These are phyloP conservation scores for Populus pruinosa DNA, from an alignment of 345 rosid species.

Conservation along the genomic window DNA sequence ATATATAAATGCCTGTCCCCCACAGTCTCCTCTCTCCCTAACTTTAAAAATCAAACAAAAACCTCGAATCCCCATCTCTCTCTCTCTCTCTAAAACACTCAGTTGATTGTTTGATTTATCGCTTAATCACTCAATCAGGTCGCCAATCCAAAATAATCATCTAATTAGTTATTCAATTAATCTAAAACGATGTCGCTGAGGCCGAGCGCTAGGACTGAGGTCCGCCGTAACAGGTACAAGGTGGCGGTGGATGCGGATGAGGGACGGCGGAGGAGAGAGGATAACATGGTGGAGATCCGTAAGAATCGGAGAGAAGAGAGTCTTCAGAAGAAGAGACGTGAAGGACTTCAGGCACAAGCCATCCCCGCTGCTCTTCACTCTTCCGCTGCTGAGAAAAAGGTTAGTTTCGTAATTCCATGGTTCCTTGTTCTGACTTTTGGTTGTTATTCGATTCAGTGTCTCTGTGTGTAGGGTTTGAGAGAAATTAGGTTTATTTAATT, in stretches of 20 bases:
- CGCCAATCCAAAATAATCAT: background rate
- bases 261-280: conserved; percentile 84
- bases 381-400: conserved; percentile 66
- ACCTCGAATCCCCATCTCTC: background rate
- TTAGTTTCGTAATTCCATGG: conserved; percentile 2
- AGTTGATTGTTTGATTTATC: background rate
- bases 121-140: background rate
- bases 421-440: background rate
- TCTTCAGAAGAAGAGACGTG: conserved; percentile 84
- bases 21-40: background rate
- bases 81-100: background rate
- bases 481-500: background rate
- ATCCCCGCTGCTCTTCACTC: conserved; percentile 39
- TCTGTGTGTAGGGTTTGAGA: background rate
- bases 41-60: background rate
- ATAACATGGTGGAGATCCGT: conserved; percentile 92
- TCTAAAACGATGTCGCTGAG: conserved; percentile 56
- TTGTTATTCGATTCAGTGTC: background rate
- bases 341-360: conserved; percentile 59
- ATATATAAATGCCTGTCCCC: background rate
- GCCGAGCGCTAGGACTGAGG: conserved; percentile 71
- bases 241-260: conserved; percentile 83
- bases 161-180: background rate
- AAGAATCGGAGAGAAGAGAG: conserved; percentile 81
- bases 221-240: conserved; percentile 70